Conservation (phyloP, 164 flowering plant genomes). For the Vitis amurensis region DNA sequence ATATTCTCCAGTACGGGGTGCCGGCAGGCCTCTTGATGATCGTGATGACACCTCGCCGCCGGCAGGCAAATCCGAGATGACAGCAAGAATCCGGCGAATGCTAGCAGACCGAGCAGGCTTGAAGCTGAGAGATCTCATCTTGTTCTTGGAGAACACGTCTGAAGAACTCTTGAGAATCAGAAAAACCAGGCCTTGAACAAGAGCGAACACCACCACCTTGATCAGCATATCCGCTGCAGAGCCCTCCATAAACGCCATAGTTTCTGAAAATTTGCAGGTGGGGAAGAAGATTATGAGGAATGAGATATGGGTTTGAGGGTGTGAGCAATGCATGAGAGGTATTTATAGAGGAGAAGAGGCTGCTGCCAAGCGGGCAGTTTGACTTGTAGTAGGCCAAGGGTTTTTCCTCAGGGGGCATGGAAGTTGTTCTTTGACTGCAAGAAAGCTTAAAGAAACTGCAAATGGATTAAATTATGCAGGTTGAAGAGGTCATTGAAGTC, state of each 20-base stretch:
- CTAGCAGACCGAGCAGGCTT: slow-evolving; percentile 36
- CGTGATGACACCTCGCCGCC: slow-evolving; percentile 19
- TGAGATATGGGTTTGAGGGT: not conserved
- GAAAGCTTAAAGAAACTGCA: no score
- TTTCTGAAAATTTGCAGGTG: not conserved
- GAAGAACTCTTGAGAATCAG: slow-evolving; percentile 52
- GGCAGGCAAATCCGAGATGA: slow-evolving; percentile 39
- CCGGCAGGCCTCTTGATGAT: not conserved
- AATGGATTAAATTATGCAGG: no score
- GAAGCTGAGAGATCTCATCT: slow-evolving; percentile 35
- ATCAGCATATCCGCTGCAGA: slow-evolving; percentile 26
- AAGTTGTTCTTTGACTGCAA: no score
- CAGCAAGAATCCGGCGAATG: slow-evolving; percentile 37
- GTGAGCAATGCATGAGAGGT: no score
- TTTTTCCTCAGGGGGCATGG: not conserved
- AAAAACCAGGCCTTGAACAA: slow-evolving; percentile 53
- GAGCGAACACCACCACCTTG: slow-evolving; percentile 42
- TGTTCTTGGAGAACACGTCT: slow-evolving; percentile 36
- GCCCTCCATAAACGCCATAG: slow-evolving; percentile 5
- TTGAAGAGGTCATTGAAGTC: no score
- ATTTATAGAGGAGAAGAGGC: not conserved
- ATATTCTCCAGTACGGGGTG: not conserved
- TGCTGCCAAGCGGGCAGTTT: not conserved
- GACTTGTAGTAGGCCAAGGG: not conserved
- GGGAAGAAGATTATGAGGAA: not conserved